Evolutionary conservation across 2,329 filamentous ascomycete species (phyloP), one percentile per base, ranked within the genome.

Genomic region (Botrytis aclada): DNA sequence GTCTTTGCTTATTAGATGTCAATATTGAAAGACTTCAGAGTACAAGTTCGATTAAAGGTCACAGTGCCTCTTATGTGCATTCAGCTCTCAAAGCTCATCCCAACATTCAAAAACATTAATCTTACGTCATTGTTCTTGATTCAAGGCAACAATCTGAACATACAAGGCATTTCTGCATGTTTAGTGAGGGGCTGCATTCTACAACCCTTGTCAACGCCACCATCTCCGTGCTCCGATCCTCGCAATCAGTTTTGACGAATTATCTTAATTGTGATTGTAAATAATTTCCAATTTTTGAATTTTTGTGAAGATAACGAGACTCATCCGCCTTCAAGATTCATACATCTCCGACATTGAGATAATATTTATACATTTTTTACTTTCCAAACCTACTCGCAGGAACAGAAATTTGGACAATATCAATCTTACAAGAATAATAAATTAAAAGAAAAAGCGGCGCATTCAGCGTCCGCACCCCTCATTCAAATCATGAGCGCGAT

Each of bases 401-500:
- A 25, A 47, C 12, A 25, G 18, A 41, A 22, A 39, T 5, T 22
- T 9, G 9, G 39, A 22, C 9, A 25, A 20, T 9, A 54, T 34
- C 22, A 14, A 16, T 25, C 6, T 39, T 12, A 32, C 16, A 69
- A 34, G 29, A 54, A 54, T 39, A 41, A 51, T 25, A 69, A 37
- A 4, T 45, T 22, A 4, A n/a, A 71, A 61, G n/a, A 51, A 51
- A 72, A 22, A n/a, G 75, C 71, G 74, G 73, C 77, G 77, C 75
- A 62, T 72, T 47, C 32, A 61, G 75, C 73, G 73, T 75, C 74
- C 72, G 73, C 75, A 73, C n/a, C 2, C n/a, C 12, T 41, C 25
- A n/a, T 70, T 51, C 29, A 61, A 64, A 86, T 82, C 75, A 99
- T 99, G 96, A 97, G 94, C 81, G 96, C 96, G 75, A 99, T 99